Conservation (phyloP, 2,329 filamentous ascomycete species). For the Chaetomiaceae sp. region DNA sequence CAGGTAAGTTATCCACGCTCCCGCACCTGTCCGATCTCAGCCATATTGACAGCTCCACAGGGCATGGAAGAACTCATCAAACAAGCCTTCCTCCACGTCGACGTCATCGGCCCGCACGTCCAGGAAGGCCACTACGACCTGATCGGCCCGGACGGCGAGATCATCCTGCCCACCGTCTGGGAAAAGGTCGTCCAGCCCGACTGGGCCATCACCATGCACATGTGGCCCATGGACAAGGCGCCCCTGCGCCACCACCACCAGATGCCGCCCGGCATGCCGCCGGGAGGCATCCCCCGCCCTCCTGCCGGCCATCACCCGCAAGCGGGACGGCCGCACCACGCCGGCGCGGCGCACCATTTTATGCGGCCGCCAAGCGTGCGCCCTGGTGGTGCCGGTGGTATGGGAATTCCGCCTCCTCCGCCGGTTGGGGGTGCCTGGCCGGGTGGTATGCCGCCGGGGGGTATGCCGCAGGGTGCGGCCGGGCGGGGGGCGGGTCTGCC, state of each 20-base stretch:
- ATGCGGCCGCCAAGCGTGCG: constrained; percentile 11
- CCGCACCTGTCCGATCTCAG: not conserved
- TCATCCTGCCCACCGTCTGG: constrained; percentile 78
- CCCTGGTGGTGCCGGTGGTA: constrained; percentile 8
- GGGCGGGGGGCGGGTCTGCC: not conserved
- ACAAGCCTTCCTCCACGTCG: constrained; percentile 76
- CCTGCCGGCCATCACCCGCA: constrained; percentile 3
- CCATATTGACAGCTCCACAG: constrained; percentile 40
- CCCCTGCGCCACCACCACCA: constrained; percentile 24
- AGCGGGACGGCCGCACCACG: not conserved
- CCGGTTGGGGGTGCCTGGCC: not conserved
- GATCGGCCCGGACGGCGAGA: constrained; percentile 73
- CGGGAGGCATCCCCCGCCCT: constrained; percentile 11
- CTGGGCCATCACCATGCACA: constrained; percentile 57
- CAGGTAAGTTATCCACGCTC: constrained; percentile 51
- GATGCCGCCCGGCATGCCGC: constrained; percentile 17
- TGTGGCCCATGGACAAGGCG: constrained; percentile 54
- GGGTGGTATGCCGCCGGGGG: not conserved
- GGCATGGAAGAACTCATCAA: constrained; percentile 84
- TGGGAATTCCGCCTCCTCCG: constrained; percentile 16
- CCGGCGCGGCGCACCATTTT: not conserved
- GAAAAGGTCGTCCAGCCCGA: constrained; percentile 77
- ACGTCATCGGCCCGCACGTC: constrained; percentile 70
- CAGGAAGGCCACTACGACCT: constrained; percentile 76
- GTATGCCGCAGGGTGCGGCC: not conserved